Evolutionary conservation across 805 yeast species (phyloP).

Genomic region (Wickerhamomyces bisporus): DNA sequence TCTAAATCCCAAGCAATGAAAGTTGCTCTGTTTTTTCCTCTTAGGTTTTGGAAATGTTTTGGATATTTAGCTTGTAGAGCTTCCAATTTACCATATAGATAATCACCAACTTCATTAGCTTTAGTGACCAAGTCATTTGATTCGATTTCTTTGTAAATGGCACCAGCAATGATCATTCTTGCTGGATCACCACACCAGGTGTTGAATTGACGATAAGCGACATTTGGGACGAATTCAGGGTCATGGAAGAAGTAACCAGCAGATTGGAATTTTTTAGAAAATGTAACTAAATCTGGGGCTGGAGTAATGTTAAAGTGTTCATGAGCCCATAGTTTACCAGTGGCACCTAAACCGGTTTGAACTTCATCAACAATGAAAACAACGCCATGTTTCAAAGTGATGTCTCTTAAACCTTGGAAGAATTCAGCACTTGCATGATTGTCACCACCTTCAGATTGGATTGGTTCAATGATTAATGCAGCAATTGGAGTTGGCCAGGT

Average conservation of each 20-base stretch:
- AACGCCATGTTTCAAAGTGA: slow-evolving; percentile 65
- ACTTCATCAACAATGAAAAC: slow-evolving; percentile 80
- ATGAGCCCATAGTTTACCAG: slow-evolving; percentile 85
- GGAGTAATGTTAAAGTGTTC: slow-evolving; percentile 74
- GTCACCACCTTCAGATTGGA: slow-evolving; percentile 90
- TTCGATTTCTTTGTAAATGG: slow-evolving; percentile 61
- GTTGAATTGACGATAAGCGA: slow-evolving; percentile 86
- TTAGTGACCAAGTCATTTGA: slow-evolving; percentile 54
- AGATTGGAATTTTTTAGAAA: slow-evolving; percentile 84
- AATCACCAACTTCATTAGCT: slow-evolving; percentile 60
- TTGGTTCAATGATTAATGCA: slow-evolving; percentile 85
- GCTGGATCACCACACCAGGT: slow-evolving; percentile 95
- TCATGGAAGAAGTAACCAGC: slow-evolving; percentile 83
- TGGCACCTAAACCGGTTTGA: slow-evolving; percentile 87
- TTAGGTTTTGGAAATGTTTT: slow-evolving; percentile 43
- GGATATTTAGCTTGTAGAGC: slow-evolving; percentile 53
- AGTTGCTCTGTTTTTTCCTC: slow-evolving; percentile 74
- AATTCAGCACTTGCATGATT: slow-evolving; percentile 74
- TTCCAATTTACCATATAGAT: slow-evolving; percentile 54
- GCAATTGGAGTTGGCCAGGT: slow-evolving; percentile 77
- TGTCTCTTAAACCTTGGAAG: slow-evolving; percentile 78
- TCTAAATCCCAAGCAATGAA: slow-evolving; percentile 78
- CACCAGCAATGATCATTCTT: slow-evolving; percentile 67
- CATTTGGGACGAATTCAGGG: slow-evolving; percentile 66
- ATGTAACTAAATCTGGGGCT: slow-evolving; percentile 80